Conservation (phyloP, 345 rosid genomes). For the Trapa bicornis region DNA sequence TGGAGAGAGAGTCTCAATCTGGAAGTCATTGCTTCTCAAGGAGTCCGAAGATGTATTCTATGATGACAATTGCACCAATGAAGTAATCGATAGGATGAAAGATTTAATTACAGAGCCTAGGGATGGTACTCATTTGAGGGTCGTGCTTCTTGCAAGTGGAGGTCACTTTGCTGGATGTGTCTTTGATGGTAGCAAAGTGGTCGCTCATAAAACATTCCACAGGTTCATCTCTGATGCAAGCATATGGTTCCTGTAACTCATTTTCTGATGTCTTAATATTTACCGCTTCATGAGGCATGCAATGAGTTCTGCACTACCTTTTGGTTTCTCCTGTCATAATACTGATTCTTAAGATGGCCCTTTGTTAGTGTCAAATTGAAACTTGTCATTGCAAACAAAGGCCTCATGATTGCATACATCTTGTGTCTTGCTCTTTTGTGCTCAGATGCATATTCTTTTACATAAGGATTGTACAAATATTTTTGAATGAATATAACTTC, state of each 20-base stretch:
- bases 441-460: not conserved
- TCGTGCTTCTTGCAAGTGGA: conserved; percentile 78
- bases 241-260: not conserved
- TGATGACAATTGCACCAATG: conserved; percentile 22
- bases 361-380: not conserved
- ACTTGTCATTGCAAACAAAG: not conserved
- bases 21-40: conserved; percentile 58
- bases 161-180: conserved; percentile 90
- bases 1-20: conserved; percentile 62
- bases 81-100: conserved; percentile 53
- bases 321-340: not conserved
- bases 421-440: not conserved
- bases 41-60: conserved; percentile 45
- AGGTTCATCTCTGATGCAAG: conserved; percentile 32
- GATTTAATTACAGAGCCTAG: conserved; percentile 28
- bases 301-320: not conserved
- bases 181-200: conserved; percentile 57
- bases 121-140: conserved; percentile 32
- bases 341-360: not conserved
- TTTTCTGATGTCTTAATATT: not conserved
- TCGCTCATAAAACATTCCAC: conserved; percentile 87
- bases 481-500: too few relatives aligned
- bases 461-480: not conserved
- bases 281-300: not conserved
- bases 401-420: not conserved